Conservation (phyloP, 1,284 basidiomycete genomes). For the Ustilago trichophora region DNA sequence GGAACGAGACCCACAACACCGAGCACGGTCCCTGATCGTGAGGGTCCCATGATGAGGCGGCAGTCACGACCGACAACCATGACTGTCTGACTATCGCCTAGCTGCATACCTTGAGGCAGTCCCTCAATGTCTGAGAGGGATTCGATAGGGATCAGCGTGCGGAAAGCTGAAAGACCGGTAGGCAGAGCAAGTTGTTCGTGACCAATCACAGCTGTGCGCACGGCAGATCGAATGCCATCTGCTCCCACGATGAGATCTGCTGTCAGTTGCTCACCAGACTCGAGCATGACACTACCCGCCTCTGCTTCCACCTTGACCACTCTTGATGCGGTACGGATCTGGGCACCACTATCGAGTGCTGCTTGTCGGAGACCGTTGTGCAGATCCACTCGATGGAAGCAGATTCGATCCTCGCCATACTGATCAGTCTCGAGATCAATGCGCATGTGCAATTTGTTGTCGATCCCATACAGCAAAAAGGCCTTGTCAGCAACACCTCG, state of each 20-base stretch:
- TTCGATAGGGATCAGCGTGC: slow-evolving; percentile 44
- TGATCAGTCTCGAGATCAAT: slow-evolving; percentile 2
- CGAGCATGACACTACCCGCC: slow-evolving; percentile 39
- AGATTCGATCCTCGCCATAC: slow-evolving; percentile 12
- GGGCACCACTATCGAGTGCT: slow-evolving; percentile 9
- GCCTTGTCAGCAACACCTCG: slow-evolving; percentile 9
- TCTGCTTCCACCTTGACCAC: slow-evolving; percentile 41
- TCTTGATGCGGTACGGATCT: slow-evolving; percentile 7
- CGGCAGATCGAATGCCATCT: slow-evolving; percentile 67
- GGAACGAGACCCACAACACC: slow-evolving; percentile 31
- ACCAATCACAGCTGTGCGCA: slow-evolving; percentile 64
- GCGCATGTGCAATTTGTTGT: slow-evolving; percentile 6
- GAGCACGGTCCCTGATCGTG: slow-evolving; percentile 52
- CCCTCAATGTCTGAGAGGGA: slow-evolving; percentile 42
- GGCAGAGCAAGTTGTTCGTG: slow-evolving; percentile 35
- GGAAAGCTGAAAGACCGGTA: slow-evolving; percentile 59
- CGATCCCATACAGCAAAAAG: slow-evolving; percentile 7
- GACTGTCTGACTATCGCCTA: slow-evolving; percentile 3
- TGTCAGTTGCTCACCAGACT: slow-evolving; percentile 32
- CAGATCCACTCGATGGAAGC: slow-evolving; percentile 13
- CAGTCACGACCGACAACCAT: slow-evolving; percentile 44
- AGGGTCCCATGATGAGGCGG: slow-evolving; percentile 51
- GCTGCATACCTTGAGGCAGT: background rate
- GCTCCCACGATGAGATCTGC: slow-evolving; percentile 62
- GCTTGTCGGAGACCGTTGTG: slow-evolving; percentile 4